Evolutionary conservation across 495 filamentous ascomycete species (phyloP), one percentile per base, ranked within the genome.

Genomic region (Aspergillus leporis): DNA sequence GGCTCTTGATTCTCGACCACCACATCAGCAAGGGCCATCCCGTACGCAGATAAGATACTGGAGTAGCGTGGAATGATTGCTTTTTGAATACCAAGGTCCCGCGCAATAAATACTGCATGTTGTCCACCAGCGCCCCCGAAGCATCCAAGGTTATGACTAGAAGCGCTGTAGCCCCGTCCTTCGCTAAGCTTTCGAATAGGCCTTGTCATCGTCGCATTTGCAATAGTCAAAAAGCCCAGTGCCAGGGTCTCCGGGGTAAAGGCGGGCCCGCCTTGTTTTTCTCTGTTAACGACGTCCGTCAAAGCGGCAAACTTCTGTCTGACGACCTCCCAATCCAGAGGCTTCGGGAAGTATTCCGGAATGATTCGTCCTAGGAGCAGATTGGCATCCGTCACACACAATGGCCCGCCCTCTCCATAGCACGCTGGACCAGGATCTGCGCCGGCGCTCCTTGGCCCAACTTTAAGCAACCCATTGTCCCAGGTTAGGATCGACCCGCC

Each of bases 121-220:
- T 98, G 94, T 2, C 94, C 94, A 49, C 94, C 94, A 1, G 94
- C 94, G 28, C 94, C 94, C 21, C 94, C 94, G 75, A 98, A 98
- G 0, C 90, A 93, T 1, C 92, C 93, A 41, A 98, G 81, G 7
- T 91, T 79, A 72, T 98, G 94, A 64, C 88, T 89, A 4, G 90
- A 91, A 3, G 93, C 93, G 70, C 96, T 92, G 66, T 96, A 88
- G 1, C 94, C 94, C 70, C 93, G 91, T 19, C 92, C 93, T 72
- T 98, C 93, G 4, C 93, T 98, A 62, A 97, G 78, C 32, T 89
- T 92, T 38, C 94, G 81, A 61, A 98, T 98, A 0, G 94, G 94
- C 47, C 94, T 78, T 2, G 89, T 92, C 94, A 98, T 98, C 19
- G 91, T 88, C 74, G 97, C 93, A 61, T 98, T 97, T 3, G 94